Percentiles rank a stretch among this genome's conserved stretches.
These are phyloP conservation scores for Mytilinidion resinicola DNA, from an alignment of 495 filamentous ascomycete genomes.

Conservation along the genomic window DNA sequence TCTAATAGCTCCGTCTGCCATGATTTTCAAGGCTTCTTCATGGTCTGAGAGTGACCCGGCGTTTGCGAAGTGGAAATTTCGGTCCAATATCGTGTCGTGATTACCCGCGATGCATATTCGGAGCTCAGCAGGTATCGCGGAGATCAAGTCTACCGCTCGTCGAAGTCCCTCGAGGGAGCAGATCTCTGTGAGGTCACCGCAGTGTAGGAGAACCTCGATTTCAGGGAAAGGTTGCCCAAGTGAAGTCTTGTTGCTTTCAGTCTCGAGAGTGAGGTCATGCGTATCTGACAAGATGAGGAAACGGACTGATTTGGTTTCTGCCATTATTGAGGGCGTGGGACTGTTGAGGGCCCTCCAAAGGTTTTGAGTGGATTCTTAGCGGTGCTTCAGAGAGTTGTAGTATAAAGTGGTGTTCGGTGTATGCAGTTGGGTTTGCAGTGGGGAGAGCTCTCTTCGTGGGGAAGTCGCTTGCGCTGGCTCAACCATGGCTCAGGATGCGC, in stretches of 20 bases:
- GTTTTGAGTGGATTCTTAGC: too few species aligned
- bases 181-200: constrained; percentile 24
- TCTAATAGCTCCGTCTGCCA: constrained; percentile 1
- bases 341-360: too few species aligned
- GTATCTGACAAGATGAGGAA: constrained; percentile 25
- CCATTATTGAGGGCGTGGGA: too few species aligned
- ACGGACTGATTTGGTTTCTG: neutral
- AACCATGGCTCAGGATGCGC: too few species aligned
- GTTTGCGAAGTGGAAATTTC: constrained; percentile 12
- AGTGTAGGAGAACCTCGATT: constrained; percentile 22
- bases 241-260: too few species aligned
- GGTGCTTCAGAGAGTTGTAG: too few species aligned
- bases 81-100: constrained; percentile 22
- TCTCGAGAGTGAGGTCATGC: constrained; percentile 3
- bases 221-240: neutral
- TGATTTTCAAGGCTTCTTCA: neutral
- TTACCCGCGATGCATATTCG: constrained; percentile 23
- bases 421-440: too few species aligned
- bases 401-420: too few species aligned
- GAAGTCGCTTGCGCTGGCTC: too few species aligned
- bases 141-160: constrained; percentile 1
- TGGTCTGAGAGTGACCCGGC: constrained; percentile 5
- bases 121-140: constrained; percentile 11
- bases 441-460: too few species aligned
- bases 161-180: constrained; percentile 4